Evolutionary conservation across 2,329 filamentous ascomycete species (phyloP).

Genomic region (Epichloe aotearoae): DNA sequence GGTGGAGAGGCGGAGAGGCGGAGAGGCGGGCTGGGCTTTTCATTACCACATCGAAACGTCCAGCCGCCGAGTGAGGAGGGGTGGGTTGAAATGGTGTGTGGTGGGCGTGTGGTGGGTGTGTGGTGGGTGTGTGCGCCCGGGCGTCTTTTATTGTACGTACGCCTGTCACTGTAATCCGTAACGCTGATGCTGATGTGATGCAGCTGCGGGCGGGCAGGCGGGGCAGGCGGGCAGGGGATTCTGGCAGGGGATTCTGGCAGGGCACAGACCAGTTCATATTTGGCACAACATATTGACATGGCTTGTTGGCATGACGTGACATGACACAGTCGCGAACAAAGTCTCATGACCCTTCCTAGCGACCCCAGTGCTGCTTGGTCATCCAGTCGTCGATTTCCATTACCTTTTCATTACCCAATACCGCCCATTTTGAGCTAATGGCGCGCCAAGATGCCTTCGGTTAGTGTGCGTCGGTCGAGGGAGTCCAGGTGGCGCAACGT

Average conservation of each 20-base stretch:
- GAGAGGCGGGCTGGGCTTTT: slow-evolving; percentile 3
- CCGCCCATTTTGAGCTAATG: neutral
- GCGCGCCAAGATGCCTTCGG: slow-evolving; percentile 2
- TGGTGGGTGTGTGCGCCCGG: neutral
- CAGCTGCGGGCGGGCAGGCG: too few relatives aligned
- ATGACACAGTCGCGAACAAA: neutral
- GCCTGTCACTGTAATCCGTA: too few relatives aligned
- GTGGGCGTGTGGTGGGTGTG: neutral
- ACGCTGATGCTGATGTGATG: too few relatives aligned
- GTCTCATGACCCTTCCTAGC: slow-evolving; percentile 5
- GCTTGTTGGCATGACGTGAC: too few relatives aligned
- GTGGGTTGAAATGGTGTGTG: neutral
- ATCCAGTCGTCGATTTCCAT: slow-evolving; percentile 6
- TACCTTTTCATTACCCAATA: slow-evolving; percentile 12
- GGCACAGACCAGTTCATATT: too few relatives aligned
- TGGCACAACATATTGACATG: too few relatives aligned
- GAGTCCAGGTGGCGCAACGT: neutral
- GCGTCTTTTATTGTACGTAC: too few relatives aligned
- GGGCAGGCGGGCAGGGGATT: too few relatives aligned
- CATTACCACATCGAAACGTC: slow-evolving; percentile 8
- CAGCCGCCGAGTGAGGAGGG: neutral
- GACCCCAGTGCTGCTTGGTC: neutral
- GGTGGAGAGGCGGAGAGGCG: neutral
- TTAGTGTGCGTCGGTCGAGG: too few relatives aligned
- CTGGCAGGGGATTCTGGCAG: too few relatives aligned